Evolutionary conservation across 2,329 filamentous ascomycete species (phyloP), one percentile per base, ranked within the genome.

Genomic region (Diaporthe helianthi): DNA sequence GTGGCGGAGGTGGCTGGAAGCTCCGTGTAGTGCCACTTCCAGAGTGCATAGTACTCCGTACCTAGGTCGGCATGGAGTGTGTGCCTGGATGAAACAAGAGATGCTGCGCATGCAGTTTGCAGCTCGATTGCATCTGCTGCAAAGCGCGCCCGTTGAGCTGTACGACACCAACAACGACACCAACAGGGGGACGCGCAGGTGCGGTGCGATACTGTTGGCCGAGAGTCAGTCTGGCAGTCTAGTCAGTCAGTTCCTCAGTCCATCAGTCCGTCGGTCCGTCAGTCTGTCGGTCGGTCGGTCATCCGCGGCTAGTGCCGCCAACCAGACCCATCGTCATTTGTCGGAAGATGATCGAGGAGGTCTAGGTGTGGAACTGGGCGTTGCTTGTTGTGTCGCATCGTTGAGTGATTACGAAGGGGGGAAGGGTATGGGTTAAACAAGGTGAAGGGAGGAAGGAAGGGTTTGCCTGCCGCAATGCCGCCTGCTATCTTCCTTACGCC

Each of bases 81-180:
- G 36, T 60, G 38, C 9, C 29, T 60, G 26, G 58, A 49, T 63
- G 58, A 63, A 49, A 63, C 58, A 8, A 46, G 13, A n/a, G 58
- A 63, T 63, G 58, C n/a, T 63, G 58, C 58, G 44, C 58, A 61
- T 61, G 58, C 58, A 63, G 58, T 63, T 63, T 41, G 58, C 58
- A 63, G 41, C 26, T 63, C 58, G 58, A 63, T 26, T 47, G 41
- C 41, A 29, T 61, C 41, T 29, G 55, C 55, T 61, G 55, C 55
- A 47, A 60, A 41, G 41, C 41, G 55, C 41, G 55, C 36, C 58
- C 58, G 58, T 63, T 61, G 44, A 33, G 44, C 41, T 63, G 58
- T 44, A 49, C 54, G 54, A 47, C 26, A 63, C 41, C 58, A 47
- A 29, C 58, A 63, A 49, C 54, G 54, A 47, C 26, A 63, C 41